These are phyloP conservation scores for Gracilaria caudata DNA, from an alignment of 23 red algal genomes.

Conservation along the genomic window DNA sequence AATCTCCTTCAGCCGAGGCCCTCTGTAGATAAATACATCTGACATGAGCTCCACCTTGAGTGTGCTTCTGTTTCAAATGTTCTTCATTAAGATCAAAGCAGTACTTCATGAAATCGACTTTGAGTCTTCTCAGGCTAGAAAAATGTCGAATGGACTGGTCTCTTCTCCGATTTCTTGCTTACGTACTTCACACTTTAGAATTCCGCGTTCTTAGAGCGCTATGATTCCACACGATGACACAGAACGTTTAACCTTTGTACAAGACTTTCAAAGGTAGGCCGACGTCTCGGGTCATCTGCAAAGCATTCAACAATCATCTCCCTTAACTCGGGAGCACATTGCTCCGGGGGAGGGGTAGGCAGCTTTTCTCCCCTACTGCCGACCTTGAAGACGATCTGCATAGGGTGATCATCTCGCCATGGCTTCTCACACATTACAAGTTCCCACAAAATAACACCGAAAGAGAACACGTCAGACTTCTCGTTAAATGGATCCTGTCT, in stretches of 20 bases:
- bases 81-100: background rate
- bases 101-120: background rate
- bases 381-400: conserved; percentile 95
- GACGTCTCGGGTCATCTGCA: conserved; percentile 64
- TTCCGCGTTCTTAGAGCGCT: conserved; percentile 1
- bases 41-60: background rate
- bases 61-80: background rate
- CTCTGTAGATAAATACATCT: background rate
- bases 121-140: background rate
- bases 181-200: background rate
- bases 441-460: conserved; percentile 99
- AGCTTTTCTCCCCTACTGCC: conserved; percentile 87
- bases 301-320: conserved; percentile 89
- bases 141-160: background rate
- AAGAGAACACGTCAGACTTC: conserved; percentile 96
- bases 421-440: conserved; percentile 96
- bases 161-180: background rate
- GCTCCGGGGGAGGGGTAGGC: conserved; percentile 72
- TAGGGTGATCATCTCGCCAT: conserved; percentile 97
- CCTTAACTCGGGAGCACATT: conserved; percentile 70
- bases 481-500: conserved; percentile 93
- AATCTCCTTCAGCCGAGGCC: background rate
- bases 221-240: conserved; percentile 71
- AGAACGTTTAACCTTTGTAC: conserved; percentile 72
- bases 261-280: conserved; percentile 71